Evolutionary conservation across 225 moss, liverwort and hornwort genomes (phyloP).

Genomic region (Physcomitrium patens): DNA sequence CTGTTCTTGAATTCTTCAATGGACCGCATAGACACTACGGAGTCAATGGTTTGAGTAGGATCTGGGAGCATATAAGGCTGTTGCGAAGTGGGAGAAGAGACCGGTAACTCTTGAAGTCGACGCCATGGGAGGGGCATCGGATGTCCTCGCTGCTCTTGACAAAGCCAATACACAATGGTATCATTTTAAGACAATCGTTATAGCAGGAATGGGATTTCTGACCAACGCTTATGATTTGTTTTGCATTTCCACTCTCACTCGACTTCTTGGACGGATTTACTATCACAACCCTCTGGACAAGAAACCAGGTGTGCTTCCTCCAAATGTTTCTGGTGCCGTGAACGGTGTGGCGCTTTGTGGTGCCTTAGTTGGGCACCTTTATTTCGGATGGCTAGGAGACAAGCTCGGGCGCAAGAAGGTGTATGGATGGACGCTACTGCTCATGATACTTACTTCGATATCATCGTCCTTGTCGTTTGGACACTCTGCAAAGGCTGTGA

Average conservation of each 20-base stretch:
- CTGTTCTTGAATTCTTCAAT: no score
- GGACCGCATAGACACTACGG: no score
- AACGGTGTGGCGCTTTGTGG: neutral
- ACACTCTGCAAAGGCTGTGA: neutral
- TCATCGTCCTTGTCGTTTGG: neutral
- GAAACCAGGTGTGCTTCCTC: neutral
- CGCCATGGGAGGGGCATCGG: no score
- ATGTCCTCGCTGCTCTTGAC: no score
- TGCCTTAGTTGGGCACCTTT: neutral
- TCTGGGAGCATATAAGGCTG: no score
- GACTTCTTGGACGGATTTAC: neutral
- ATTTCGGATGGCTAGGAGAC: conserved; percentile 5
- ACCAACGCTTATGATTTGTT: neutral
- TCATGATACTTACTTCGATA: neutral
- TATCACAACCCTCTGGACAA: neutral
- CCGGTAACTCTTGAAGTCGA: no score
- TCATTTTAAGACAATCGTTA: conserved; percentile 11
- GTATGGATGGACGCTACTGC: neutral
- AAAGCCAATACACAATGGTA: neutral
- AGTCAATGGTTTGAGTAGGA: no score
- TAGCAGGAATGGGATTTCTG: neutral
- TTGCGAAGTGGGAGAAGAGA: no score
- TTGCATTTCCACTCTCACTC: neutral
- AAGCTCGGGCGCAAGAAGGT: neutral
- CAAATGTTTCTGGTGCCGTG: neutral